Evolutionary conservation across 2,329 filamentous ascomycete species (phyloP), one percentile per base, ranked within the genome.

Genomic region (Xylariomycetidae sp.): DNA sequence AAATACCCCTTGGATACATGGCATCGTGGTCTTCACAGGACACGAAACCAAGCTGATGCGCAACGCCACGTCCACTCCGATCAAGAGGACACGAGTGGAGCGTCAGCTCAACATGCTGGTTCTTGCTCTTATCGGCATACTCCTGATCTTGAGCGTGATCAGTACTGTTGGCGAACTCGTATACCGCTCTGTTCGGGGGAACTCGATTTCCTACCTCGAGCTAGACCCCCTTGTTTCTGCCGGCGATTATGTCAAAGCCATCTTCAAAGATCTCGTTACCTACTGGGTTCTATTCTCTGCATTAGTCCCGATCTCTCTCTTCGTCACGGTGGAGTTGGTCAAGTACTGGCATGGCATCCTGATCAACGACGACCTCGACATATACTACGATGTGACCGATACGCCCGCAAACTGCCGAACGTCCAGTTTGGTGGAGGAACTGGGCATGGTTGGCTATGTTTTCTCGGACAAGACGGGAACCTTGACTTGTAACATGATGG

Each of bases 41-140:
- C 92, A 98, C 61, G 92, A 98, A 65, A 96, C 92, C 6, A 98
- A 98, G 63, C 74, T 98, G 43, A 96, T 98, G 92, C 82, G 92
- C 48, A 98, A 98, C 57, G 93, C 92, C 13, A 98, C 90, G 3
- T 90, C 90, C 4, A 84, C 92, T 1, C 93, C 92, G 5, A 98
- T 98, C 65, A 98, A 98, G 68, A 84, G 90, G 36, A 98, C 92
- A 22, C 90, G 89, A 48, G 90, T 98, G 6, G 92, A 98, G 63
- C 79, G 82, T 42, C 85, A 93, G 68, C 83, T 98, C 47, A 98
- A 98, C 60, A 76, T 81, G 50, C 84, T 96, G 42, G 95, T 98
- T 53, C 68, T 98, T 45, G 82, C 94, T 65, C 75, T 98, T 24
- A 82, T 95, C 30, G 79, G 70, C 31, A 88, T 96, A 49, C 74